phyloP scores from a whole-genome alignment of 495 filamentous ascomycete species.

The Aspergillus indologenus region DNA sequence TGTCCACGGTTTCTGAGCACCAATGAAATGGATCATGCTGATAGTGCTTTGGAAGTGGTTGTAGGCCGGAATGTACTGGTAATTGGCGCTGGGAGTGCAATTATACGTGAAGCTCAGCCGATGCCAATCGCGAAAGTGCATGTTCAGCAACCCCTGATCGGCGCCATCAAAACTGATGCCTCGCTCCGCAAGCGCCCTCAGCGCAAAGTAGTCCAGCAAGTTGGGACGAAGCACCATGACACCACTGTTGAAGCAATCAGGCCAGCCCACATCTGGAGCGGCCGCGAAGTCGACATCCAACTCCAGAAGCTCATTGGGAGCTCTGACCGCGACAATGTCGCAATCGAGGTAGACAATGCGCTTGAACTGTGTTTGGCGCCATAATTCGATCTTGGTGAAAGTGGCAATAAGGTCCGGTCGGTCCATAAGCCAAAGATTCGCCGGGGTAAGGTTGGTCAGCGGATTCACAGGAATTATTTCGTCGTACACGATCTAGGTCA shows the following conservation, averaged over 20 bases:
- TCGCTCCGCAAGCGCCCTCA: slow-evolving; percentile 75
- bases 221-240: slow-evolving; percentile 89
- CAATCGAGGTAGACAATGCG: slow-evolving; percentile 92
- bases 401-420: slow-evolving; percentile 84
- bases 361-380: slow-evolving; percentile 85
- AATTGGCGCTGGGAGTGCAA: slow-evolving; percentile 88
- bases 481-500: slow-evolving; percentile 72
- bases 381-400: slow-evolving; percentile 95
- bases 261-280: slow-evolving; percentile 95
- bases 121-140: slow-evolving; percentile 86
- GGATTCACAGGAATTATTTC: slow-evolving; percentile 80
- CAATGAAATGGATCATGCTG: slow-evolving; percentile 90
- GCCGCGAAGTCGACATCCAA: slow-evolving; percentile 77
- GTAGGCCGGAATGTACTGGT: slow-evolving; percentile 94
- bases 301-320: slow-evolving; percentile 89
- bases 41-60: slow-evolving; percentile 86
- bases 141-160: slow-evolving; percentile 93
- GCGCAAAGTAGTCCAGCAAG: slow-evolving; percentile 79
- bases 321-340: slow-evolving; percentile 80
- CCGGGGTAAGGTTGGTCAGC: slow-evolving; percentile 69
- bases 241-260: slow-evolving; percentile 96
- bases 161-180: slow-evolving; percentile 96
- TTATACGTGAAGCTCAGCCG: slow-evolving; percentile 94
- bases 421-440: slow-evolving; percentile 88
- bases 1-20: slow-evolving; percentile 84